These are phyloP conservation scores for Candida orba DNA, from an alignment of 805 yeast genomes.

Conservation along the genomic window DNA sequence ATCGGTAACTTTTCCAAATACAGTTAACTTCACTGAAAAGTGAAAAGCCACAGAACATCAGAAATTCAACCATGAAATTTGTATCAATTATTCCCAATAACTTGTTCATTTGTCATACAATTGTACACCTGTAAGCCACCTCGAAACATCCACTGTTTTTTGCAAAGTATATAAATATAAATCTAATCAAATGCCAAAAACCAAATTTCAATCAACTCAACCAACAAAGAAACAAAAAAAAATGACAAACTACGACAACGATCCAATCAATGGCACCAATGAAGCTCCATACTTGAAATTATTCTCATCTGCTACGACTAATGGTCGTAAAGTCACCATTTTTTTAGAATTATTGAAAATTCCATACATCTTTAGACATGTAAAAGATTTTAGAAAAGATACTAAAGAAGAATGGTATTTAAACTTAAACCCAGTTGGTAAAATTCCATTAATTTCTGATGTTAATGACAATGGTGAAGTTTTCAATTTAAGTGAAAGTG, in stretches of 20 bases:
- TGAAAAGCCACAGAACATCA: too few relatives aligned
- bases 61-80: too few relatives aligned
- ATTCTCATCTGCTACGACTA: conserved; percentile 34
- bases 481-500: conserved; percentile 46
- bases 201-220: not conserved
- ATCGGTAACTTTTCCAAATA: too few relatives aligned
- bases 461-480: conserved; percentile 30
- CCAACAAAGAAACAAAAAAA: not conserved
- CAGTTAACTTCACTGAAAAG: too few relatives aligned
- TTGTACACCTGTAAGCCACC: too few relatives aligned
- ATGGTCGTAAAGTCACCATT: conserved; percentile 33
- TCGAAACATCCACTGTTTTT: too few relatives aligned
- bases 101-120: too few relatives aligned
- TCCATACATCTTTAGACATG: conserved; percentile 26
- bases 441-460: conserved; percentile 47
- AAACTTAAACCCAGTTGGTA: conserved; percentile 51
- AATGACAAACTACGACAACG: conserved; percentile 6
- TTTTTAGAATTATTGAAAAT: conserved; percentile 29
- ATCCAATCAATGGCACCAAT: conserved; percentile 2
- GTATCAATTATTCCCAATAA: too few relatives aligned
- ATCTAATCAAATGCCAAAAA: not conserved
- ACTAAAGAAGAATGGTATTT: conserved; percentile 53
- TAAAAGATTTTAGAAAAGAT: conserved; percentile 32
- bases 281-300: conserved; percentile 37
- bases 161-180: not conserved